phyloP scores from a whole-genome alignment of 306 rosid species.

The Dalbergia cochinchinensis region DNA sequence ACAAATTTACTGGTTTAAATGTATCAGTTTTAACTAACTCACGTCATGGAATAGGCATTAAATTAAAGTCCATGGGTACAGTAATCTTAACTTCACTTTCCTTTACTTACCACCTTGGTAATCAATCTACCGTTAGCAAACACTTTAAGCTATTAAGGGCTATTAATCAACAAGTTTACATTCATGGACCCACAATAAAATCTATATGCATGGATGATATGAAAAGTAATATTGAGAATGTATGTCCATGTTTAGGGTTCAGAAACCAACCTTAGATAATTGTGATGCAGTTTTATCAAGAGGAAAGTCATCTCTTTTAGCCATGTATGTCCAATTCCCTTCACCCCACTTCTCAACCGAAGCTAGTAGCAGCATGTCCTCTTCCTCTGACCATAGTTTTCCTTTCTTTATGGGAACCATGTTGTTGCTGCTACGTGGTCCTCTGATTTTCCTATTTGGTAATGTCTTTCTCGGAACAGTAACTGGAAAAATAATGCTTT shows the following conservation, averaged over 20 bases:
- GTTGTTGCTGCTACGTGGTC: slow-evolving; percentile 35
- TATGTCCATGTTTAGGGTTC: background rate
- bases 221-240: background rate
- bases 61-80: too few species aligned
- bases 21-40: too few species aligned
- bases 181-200: background rate
- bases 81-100: background rate
- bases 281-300: slow-evolving; percentile 65
- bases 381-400: slow-evolving; percentile 82
- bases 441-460: slow-evolving; percentile 48
- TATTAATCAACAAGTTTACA: background rate
- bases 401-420: slow-evolving; percentile 60
- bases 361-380: slow-evolving; percentile 67
- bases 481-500: slow-evolving; percentile 63
- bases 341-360: slow-evolving; percentile 76
- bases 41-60: too few species aligned
- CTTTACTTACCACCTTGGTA: background rate
- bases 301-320: slow-evolving; percentile 59
- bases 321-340: slow-evolving; percentile 78
- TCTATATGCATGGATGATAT: background rate
- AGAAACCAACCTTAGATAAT: slow-evolving; percentile 73
- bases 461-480: slow-evolving; percentile 64
- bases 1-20: too few species aligned
- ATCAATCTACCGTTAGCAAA: background rate
- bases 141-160: background rate